A percentile compares a stretch with the other conserved stretches of the same genome.
phyloP scores from a whole-genome alignment of 75 land plant species.

The Cryptomeria japonica region DNA sequence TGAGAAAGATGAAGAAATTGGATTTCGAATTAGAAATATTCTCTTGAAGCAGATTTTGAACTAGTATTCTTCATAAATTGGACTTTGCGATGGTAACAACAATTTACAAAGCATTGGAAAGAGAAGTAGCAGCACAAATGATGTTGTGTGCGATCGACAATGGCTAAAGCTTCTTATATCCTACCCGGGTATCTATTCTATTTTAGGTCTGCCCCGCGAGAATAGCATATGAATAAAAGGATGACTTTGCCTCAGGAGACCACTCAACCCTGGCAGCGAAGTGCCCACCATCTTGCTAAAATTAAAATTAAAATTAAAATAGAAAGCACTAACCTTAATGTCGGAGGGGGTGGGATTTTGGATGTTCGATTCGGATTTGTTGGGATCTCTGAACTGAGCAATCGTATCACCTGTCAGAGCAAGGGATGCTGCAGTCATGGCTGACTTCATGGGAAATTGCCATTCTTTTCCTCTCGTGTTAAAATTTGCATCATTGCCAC shows the following conservation, averaged over 20 bases:
- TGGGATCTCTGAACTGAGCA: conserved; percentile 56
- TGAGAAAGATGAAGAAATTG: no score
- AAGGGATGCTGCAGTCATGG: conserved; percentile 63
- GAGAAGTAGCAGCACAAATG: no score
- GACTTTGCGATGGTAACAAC: not conserved
- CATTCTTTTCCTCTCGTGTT: conserved; percentile 12
- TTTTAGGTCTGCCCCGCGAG: not conserved
- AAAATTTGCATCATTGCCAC: not conserved
- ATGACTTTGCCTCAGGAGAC: not conserved
- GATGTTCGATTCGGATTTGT: not conserved
- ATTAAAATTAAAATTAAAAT: not conserved
- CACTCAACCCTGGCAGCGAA: not conserved
- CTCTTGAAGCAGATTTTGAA: no score
- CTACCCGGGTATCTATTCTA: not conserved
- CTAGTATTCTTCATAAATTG: not conserved
- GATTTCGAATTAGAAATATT: no score
- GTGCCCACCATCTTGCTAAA: not conserved
- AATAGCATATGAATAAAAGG: not conserved
- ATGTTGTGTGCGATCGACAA: not conserved
- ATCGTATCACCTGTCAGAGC: conserved; percentile 83
- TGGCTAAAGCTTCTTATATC: not conserved
- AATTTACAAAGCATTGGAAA: no score
- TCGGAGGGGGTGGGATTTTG: not conserved
- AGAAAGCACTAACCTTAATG: not conserved
- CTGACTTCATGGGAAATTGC: conserved; percentile 70